Evolutionary conservation across 805 yeast species (phyloP).

Genomic region (Metschnikowia picachoensis): DNA sequence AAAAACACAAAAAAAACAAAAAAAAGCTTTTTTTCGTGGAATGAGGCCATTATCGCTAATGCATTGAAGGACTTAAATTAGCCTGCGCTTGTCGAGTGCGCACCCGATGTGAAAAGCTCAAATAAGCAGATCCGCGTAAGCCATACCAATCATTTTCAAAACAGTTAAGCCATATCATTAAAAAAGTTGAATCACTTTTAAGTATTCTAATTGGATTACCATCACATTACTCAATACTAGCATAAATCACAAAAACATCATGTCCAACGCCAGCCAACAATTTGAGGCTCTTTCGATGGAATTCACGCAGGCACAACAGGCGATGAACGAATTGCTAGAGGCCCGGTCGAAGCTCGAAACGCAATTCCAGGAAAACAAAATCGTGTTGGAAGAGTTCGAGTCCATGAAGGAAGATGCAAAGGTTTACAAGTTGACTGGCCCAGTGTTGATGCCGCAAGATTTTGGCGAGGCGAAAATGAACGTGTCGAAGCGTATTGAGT

Average conservation of each 20-base stretch:
- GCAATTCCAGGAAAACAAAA: conserved; percentile 89
- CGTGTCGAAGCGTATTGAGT: conserved; percentile 86
- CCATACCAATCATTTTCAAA: no score
- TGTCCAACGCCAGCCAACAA: conserved; percentile 30
- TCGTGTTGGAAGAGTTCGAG: conserved; percentile 79
- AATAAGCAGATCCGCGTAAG: no score
- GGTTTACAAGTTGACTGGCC: conserved; percentile 87
- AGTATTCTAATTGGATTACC: no score
- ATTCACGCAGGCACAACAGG: conserved; percentile 44
- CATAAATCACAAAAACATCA: not conserved
- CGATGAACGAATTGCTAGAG: conserved; percentile 51
- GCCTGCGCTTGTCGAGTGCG: no score
- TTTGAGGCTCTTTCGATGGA: conserved; percentile 44
- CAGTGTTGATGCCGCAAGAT: conserved; percentile 88
- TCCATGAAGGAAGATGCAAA: conserved; percentile 62
- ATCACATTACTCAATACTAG: no score
- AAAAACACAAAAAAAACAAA: no score
- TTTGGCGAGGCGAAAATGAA: conserved; percentile 75
- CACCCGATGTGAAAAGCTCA: no score
- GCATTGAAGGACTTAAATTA: no score
- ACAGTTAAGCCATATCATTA: no score
- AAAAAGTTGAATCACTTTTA: no score
- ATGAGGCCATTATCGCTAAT: no score
- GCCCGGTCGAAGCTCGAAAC: conserved; percentile 88
- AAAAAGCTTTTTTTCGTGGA: no score